Evolutionary conservation across 2,329 filamentous ascomycete genomes (phyloP), one percentile per base, ranked within the genome.

Genomic region (Zasmidium citrigriseum): DNA sequence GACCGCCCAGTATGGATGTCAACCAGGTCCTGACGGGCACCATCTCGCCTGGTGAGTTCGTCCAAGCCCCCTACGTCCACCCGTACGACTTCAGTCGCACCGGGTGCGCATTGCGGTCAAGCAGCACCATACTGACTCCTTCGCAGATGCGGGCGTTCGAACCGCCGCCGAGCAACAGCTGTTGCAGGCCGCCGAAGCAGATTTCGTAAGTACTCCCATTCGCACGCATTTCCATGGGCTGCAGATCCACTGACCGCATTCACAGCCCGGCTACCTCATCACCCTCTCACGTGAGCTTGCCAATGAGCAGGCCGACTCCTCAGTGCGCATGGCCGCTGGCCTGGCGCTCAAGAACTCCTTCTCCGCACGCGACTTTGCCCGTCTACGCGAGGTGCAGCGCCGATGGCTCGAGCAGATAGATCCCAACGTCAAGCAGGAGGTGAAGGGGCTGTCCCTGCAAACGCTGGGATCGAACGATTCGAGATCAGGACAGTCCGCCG

Each of bases 271-370:
- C 77, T 99, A 99, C 80, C 87, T 98, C 67, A 87, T 89, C 67
- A 95, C 92, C 64, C 89, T 99, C 73, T 93, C 95, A 67, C 89
- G 91, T 79, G 91, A 96, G 78, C 87, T 99, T 72, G 92, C 93
- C 74, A 96, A 97, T 78, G 93, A 98, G 73, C 84, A 86, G 68
- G 88, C 89, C 67, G 83, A 90, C 73, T 85, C 89, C 65, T 86
- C 91, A 73, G 95, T 97, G 74, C 89, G 95, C 83, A 89, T 91
- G 68, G 93, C 95, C 68, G 95, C 95, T 70, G 95, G 93, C 86
- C 86, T 99, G 70, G 93, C 95, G 68, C 83, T 99, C 73, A 99
- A 99, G 82, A 99, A 99, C 83, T 90, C 95, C 71, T 98, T 99
- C 81, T 91, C 91, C 73, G 90, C 93, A 72, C 89, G 95, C 82